These are phyloP conservation scores for Cytospora leucostoma DNA, from an alignment of 2,329 filamentous ascomycete genomes.

Conservation along the genomic window DNA sequence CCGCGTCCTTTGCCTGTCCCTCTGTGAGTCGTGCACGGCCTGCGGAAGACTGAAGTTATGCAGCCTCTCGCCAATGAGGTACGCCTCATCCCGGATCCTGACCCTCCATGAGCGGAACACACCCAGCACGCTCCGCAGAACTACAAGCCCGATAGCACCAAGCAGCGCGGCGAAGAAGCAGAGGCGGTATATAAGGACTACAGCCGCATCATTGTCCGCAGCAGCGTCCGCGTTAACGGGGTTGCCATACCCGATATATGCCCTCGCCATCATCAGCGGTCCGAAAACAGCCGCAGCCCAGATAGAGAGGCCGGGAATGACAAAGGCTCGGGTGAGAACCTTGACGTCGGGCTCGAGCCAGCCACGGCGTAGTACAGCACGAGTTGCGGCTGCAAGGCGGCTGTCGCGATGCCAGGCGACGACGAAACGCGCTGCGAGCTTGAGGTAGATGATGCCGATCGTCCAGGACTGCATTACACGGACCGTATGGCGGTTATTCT, in stretches of 20 bases:
- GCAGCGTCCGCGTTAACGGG: slow-evolving; percentile 28
- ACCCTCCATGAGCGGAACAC: slow-evolving; percentile 76
- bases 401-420: slow-evolving; percentile 68
- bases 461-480: slow-evolving; percentile 94
- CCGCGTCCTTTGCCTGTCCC: slow-evolving; percentile 23
- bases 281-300: slow-evolving; percentile 62
- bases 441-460: slow-evolving; percentile 85
- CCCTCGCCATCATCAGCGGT: slow-evolving; percentile 63
- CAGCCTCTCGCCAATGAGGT: slow-evolving; percentile 88
- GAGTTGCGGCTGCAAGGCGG: slow-evolving; percentile 72
- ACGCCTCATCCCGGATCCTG: slow-evolving; percentile 89
- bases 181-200: slow-evolving; percentile 50
- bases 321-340: slow-evolving; percentile 80
- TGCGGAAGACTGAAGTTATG: slow-evolving; percentile 76
- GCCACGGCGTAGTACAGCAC: slow-evolving; percentile 71
- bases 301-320: slow-evolving; percentile 72
- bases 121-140: slow-evolving; percentile 54
- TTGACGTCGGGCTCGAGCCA: slow-evolving; percentile 77
- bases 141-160: slow-evolving; percentile 47
- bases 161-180: slow-evolving; percentile 71
- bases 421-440: slow-evolving; percentile 72
- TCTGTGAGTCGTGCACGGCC: slow-evolving; percentile 34
- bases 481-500: slow-evolving; percentile 63
- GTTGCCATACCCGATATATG: slow-evolving; percentile 45
- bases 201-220: slow-evolving; percentile 33